Conservation (phyloP, 2,329 filamentous ascomycete genomes). For the Fonsecaea monophora region DNA sequence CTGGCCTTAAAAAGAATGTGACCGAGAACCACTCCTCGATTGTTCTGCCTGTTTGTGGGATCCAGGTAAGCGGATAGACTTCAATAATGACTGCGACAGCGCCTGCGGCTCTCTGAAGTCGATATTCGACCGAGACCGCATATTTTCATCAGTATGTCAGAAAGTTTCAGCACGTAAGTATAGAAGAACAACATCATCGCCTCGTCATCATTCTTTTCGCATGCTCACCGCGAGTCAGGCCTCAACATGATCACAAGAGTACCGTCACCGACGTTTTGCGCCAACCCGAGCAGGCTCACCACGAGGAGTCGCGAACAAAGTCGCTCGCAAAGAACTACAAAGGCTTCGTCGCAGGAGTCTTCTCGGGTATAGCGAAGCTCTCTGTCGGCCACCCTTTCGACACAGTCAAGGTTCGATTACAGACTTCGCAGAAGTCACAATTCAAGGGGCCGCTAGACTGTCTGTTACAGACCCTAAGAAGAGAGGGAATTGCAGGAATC, state of each 20-base stretch:
- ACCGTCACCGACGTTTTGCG: neutral
- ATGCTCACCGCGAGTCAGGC: constrained; percentile 18
- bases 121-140: constrained; percentile 23
- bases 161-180: constrained; percentile 24
- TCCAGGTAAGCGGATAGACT: neutral
- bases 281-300: neutral
- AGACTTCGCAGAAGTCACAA: constrained; percentile 77
- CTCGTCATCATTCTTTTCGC: neutral
- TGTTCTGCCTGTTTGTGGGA: constrained; percentile 2
- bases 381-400: constrained; percentile 71
- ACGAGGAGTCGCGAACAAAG: constrained; percentile 14
- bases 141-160: constrained; percentile 27
- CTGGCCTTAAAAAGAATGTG: neutral
- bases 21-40: neutral
- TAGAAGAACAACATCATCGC: neutral
- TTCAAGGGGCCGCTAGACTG: constrained; percentile 90
- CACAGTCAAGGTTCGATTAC: constrained; percentile 93
- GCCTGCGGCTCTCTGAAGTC: neutral
- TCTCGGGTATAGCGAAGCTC: constrained; percentile 90
- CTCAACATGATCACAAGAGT: constrained; percentile 17
- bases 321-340: constrained; percentile 69
- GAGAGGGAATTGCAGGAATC: constrained; percentile 82
- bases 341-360: constrained; percentile 96
- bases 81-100: constrained; percentile 15
- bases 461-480: constrained; percentile 78